phyloP scores from a whole-genome alignment of 2,329 filamentous ascomycete species.

The Aureobasidium subglaciale region DNA sequence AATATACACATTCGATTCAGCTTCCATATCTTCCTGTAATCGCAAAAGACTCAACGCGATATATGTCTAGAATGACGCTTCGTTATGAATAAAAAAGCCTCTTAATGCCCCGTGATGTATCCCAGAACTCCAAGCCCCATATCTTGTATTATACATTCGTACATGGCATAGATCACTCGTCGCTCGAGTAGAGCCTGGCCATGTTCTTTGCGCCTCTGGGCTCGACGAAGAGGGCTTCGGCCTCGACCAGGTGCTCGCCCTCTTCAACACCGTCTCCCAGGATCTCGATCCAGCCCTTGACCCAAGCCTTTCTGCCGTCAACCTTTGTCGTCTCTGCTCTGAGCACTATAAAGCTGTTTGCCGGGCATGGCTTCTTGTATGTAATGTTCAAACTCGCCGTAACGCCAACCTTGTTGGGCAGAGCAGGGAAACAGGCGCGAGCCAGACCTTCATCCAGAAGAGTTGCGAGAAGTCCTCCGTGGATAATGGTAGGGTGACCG shows the following conservation, averaged over 20 bases:
- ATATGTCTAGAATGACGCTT: no score
- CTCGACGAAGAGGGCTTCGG: conserved; percentile 80
- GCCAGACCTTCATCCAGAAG: conserved; percentile 86
- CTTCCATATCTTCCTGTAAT: background rate
- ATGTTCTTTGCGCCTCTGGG: conserved; percentile 66
- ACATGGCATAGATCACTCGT: background rate
- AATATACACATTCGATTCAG: background rate
- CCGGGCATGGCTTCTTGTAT: conserved; percentile 74
- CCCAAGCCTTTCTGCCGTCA: conserved; percentile 91
- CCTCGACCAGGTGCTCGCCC: conserved; percentile 67
- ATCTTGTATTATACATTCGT: background rate
- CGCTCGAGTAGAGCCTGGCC: conserved; percentile 21
- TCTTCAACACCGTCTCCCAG: conserved; percentile 46
- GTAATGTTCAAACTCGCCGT: conserved; percentile 79
- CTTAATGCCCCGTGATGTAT: background rate
- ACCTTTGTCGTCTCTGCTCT: conserved; percentile 73
- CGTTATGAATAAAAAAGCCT: background rate
- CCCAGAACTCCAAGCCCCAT: conserved; percentile 5
- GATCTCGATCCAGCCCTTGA: conserved; percentile 78
- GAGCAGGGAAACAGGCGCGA: conserved; percentile 76
- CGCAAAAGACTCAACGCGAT: no score
- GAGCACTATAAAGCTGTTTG: conserved; percentile 69
- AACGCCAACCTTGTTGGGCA: conserved; percentile 78
- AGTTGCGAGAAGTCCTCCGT: conserved; percentile 86
- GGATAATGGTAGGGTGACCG: conserved; percentile 83